Conservation (phyloP, 176 grass and related monocot genomes). For the Bolboschoenus planiculmis region DNA sequence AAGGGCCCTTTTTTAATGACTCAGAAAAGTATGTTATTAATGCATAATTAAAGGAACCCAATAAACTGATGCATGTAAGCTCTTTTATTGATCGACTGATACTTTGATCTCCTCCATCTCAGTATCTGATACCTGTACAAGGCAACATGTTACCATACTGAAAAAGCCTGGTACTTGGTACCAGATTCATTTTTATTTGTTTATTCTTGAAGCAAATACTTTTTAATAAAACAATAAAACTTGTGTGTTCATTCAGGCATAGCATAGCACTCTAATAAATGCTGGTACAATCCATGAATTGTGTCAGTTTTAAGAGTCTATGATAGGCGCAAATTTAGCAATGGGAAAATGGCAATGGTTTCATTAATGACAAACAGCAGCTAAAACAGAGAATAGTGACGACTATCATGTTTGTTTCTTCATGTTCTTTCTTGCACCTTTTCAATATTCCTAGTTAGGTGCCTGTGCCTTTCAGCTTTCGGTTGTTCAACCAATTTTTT, state of each 20-base stretch:
- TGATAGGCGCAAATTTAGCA: neutral
- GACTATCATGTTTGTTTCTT: conserved; percentile 1
- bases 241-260: neutral
- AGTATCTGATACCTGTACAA: neutral
- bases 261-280: neutral
- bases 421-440: neutral
- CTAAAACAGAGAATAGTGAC: neutral
- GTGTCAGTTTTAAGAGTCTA: neutral
- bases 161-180: neutral
- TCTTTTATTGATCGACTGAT: neutral
- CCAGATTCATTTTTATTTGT: neutral
- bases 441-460: neutral
- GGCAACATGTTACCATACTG: neutral
- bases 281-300: neutral
- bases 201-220: neutral
- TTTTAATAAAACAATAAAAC: neutral
- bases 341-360: neutral
- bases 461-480: neutral
- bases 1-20: neutral
- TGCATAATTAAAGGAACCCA: neutral
- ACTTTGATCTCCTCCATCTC: neutral
- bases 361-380: conserved; percentile 7
- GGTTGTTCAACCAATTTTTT: neutral
- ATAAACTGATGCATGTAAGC: neutral
- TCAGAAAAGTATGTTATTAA: neutral